Evolutionary conservation across 768 basidiomycete species (phyloP).

Genomic region (Hericium rajendrae): DNA sequence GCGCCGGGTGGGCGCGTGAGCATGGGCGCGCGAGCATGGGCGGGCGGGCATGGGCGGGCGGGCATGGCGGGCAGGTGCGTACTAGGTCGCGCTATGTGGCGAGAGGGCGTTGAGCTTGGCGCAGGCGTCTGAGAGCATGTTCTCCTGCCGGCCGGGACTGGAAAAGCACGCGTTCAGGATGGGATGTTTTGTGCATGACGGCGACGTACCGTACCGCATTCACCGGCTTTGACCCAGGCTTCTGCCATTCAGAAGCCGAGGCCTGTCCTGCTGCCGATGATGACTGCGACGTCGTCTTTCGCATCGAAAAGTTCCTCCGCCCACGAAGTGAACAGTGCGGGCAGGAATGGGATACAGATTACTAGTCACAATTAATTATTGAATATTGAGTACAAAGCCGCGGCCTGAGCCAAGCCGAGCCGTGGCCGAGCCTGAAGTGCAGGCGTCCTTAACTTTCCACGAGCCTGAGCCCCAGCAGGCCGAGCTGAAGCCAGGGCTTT

Average conservation of each 20-base stretch:
- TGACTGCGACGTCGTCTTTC: constrained; percentile 54
- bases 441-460: no score
- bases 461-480: no score
- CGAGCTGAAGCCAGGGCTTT: no score
- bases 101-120: constrained; percentile 31
- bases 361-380: no score
- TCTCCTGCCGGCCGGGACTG: constrained; percentile 38
- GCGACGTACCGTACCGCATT: constrained; percentile 59
- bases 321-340: no score
- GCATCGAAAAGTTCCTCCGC: constrained; percentile 41
- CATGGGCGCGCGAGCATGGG: constrained; percentile 38
- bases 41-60: no score
- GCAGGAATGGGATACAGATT: no score
- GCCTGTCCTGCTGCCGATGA: constrained; percentile 73
- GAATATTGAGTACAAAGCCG: no score
- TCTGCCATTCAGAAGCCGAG: constrained; percentile 74
- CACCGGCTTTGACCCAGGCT: constrained; percentile 75
- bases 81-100: constrained; percentile 5
- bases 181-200: neutral
- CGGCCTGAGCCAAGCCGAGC: no score
- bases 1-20: constrained; percentile 62
- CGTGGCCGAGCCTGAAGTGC: no score
- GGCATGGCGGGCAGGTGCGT: constrained; percentile 28
- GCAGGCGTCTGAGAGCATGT: constrained; percentile 51
- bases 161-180: neutral